A percentile compares a stretch with the other conserved stretches of the same genome.
Conservation (phyloP, 2,329 filamentous ascomycete genomes). For the Arthrobotrys musiformis region DNA sequence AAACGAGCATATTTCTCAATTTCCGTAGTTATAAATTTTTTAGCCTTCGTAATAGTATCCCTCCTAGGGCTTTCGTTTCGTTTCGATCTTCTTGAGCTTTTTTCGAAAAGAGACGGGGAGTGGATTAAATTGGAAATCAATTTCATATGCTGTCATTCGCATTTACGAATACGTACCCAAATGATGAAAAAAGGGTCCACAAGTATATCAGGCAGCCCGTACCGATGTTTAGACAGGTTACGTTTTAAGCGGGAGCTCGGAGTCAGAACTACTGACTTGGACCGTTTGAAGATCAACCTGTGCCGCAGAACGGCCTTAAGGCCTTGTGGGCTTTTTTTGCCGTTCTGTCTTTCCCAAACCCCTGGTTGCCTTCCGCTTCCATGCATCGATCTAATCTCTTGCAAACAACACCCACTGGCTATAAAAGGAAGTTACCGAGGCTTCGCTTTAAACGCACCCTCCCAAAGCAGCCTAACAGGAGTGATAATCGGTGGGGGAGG, state of each 20-base stretch:
- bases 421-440: conserved; percentile 35
- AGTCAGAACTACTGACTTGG: background rate
- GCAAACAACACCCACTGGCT: conserved; percentile 12
- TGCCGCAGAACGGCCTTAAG: background rate
- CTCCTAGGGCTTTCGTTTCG: background rate
- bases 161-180: background rate
- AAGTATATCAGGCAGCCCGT: conserved; percentile 17
- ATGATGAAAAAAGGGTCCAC: background rate
- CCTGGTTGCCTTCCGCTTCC: conserved; percentile 55
- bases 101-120: background rate
- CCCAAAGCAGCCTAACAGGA: conserved; percentile 27
- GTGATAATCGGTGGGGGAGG: background rate
- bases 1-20: background rate
- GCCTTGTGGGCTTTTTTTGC: background rate
- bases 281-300: background rate
- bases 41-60: background rate
- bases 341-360: conserved; percentile 5
- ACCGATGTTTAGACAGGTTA: background rate
- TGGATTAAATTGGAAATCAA: background rate
- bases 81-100: background rate
- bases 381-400: conserved; percentile 30
- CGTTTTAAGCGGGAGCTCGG: background rate
- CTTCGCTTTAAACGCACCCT: conserved; percentile 20
- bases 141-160: background rate
- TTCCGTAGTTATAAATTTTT: background rate